phyloP scores from a whole-genome alignment of 2,329 filamentous ascomycete species.

The Hirsutella rhossiliensis region DNA sequence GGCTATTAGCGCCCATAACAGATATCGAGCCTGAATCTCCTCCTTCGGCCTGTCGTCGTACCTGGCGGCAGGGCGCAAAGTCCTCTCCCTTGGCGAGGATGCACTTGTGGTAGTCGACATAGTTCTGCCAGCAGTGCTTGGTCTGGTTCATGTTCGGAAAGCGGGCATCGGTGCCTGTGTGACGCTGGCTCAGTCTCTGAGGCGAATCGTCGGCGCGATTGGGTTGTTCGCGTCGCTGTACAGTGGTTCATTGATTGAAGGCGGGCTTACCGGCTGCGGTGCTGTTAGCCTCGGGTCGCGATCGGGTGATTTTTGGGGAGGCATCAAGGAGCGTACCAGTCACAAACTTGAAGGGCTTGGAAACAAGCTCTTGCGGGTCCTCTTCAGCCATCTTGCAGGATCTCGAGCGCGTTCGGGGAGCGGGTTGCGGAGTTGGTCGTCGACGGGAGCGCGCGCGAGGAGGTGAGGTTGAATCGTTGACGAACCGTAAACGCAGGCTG shows the following conservation, averaged over 20 bases:
- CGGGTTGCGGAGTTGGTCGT: slow-evolving; percentile 3
- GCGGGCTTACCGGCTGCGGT: slow-evolving; percentile 30
- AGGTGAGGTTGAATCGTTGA: slow-evolving; percentile 8
- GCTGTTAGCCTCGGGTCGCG: slow-evolving; percentile 28
- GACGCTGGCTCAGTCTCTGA: slow-evolving; percentile 6
- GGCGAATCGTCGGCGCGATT: not conserved
- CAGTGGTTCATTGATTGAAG: slow-evolving; percentile 6
- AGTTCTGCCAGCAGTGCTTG: slow-evolving; percentile 99
- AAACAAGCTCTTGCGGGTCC: slow-evolving; percentile 62
- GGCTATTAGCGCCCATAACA: slow-evolving; percentile 8
- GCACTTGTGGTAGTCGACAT: slow-evolving; percentile 99
- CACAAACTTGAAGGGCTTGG: slow-evolving; percentile 99
- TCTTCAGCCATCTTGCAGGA: slow-evolving; percentile 75
- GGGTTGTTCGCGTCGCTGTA: slow-evolving; percentile 16
- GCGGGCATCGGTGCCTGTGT: slow-evolving; percentile 87
- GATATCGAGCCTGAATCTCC: not conserved
- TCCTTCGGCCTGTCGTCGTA: slow-evolving; percentile 27
- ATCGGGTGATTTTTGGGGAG: slow-evolving; percentile 24
- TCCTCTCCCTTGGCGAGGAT: slow-evolving; percentile 97
- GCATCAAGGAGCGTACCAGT: slow-evolving; percentile 62
- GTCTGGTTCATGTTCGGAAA: slow-evolving; percentile 98
- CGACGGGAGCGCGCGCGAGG: slow-evolving; percentile 11
- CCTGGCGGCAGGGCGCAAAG: slow-evolving; percentile 93
- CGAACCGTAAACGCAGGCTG: too few relatives aligned
- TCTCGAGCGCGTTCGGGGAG: slow-evolving; percentile 13